phyloP scores from a whole-genome alignment of 2,329 filamentous ascomycete species.

The Paecilomyces formosus region DNA sequence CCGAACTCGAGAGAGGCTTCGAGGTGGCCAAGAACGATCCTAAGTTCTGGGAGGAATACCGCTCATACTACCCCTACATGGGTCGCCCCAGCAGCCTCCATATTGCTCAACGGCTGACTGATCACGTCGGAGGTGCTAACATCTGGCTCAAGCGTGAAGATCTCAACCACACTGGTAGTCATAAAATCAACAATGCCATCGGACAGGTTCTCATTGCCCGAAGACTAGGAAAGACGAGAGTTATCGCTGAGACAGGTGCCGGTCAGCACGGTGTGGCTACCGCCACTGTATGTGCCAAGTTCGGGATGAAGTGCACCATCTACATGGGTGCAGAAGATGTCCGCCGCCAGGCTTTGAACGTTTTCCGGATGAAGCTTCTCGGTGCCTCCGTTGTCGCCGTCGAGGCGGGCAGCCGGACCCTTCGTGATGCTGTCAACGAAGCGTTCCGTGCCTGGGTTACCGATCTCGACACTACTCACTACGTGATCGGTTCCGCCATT shows the following conservation, averaged over 20 bases:
- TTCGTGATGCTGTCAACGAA: conserved; percentile 89
- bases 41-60: conserved; percentile 93
- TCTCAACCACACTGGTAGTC: conserved; percentile 92
- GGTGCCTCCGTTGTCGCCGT: conserved; percentile 90
- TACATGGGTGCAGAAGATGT: conserved; percentile 99
- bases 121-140: conserved; percentile 82
- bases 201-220: conserved; percentile 84
- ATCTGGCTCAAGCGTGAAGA: conserved; percentile 99
- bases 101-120: conserved; percentile 77
- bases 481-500: conserved; percentile 96
- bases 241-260: conserved; percentile 95
- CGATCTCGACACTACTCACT: conserved; percentile 87
- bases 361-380: conserved; percentile 96
- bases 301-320: conserved; percentile 94
- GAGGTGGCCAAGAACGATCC: conserved; percentile 79
- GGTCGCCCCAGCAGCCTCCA: conserved; percentile 88
- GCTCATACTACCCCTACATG: conserved; percentile 96
- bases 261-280: conserved; percentile 98
- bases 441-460: conserved; percentile 91
- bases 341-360: conserved; percentile 89
- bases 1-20: conserved; percentile 85
- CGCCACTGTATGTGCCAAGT: conserved; percentile 94
- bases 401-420: conserved; percentile 76
- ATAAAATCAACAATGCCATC: conserved; percentile 99
- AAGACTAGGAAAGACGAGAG: conserved; percentile 86